Base-by-base conservation (phyloP, 345 rosid genomes). In the Carallia pectinifolia region DNA sequence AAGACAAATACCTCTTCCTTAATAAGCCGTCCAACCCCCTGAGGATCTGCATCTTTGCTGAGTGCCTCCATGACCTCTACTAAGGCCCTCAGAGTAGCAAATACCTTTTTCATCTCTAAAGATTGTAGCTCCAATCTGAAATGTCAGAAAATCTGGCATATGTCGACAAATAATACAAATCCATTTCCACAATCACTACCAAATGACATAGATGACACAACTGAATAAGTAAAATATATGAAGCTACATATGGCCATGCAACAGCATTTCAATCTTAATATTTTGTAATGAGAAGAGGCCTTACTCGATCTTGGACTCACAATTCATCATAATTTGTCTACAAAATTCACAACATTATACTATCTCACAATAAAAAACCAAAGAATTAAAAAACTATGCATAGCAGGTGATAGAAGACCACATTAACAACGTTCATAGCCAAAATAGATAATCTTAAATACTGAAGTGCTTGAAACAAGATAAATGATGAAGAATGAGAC, bases 31-130 rank as follows among this genome's bases (percentile, higher is more conserved):
- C 97, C 99, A 79, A 90, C 98, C 64, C 96, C 97, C 66, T 61
- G 76, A 69, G 92, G 92, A 85, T 85, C 98, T 68, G 96, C 99
- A 80, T 85, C 92, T 81, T 86, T 82, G 80, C 91, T 85, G 74
- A 95, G 96, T 19, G 83, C 85, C 79, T 90, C 98, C 92, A 95
- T 83, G 61, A 95, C 98, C 73, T 95, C 97, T 23, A 87, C 79
- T 70, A 95, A 80, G 70, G 97, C 99, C 86, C 87, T 87, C 83
- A 90, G 76, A 59, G 92, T 95, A 67, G 93, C 85, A 70, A 95
- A 84, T 36, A 90, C 87, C 82, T 89, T 95, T 82, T 81, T 92
- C 97, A 81, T 92, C 81, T 86, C 82, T 31, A 85, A 76, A 69
- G 82, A 79, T 47, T 74, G 70, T 8, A 67, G 66, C 34, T 77